Evolutionary conservation across 805 yeast species (phyloP), one percentile per base, ranked within the genome.

Genomic region (Priceomyces castillae): DNA sequence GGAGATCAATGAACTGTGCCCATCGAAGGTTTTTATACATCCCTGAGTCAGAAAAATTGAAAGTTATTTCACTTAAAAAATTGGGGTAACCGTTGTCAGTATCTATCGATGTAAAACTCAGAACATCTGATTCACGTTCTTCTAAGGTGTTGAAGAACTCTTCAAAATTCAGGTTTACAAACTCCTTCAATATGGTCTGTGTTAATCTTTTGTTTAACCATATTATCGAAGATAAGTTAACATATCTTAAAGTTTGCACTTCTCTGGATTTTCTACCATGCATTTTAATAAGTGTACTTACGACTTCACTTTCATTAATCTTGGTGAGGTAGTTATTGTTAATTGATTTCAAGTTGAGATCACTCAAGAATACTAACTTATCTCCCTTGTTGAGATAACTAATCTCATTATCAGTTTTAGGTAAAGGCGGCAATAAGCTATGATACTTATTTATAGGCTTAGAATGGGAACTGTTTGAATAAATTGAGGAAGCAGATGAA

Each of bases 121-220:
- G 38, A 16, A 30, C 41, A 14, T 41, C 46, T 15, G 40, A 33
- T 37, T 39, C 38, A 26, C n/a, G 37, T 23, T 37, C 19, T 23
- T 40, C 33, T 30, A 28, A 12, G 4, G 4, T 18, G 20, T 16
- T 12, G 10, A 30, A 38, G 14, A 38, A 28, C 4, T 17, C 14
- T 18, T 14, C 25, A 16, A 38, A 26, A n/a, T 26, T 17, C 11
- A 6, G 46, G 0, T 56, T 52, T 7, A 61, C 46, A 43, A 67
- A 61, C 22, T 59, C 57, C 9, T 59, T 46, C 53, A 79, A 60
- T 39, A 61, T 70, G 41, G 59, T 43, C 56, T 61, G 56, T 50
- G 70, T 58, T 41, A 64, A 41, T 42, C 50, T 69, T 52, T 65
- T 74, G 53, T 62, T 71, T 30, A 73, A 57, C 82, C 78, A 79